Evolutionary conservation across 2,329 filamentous ascomycete species (phyloP).

Genomic region (Alternaria conjuncta): DNA sequence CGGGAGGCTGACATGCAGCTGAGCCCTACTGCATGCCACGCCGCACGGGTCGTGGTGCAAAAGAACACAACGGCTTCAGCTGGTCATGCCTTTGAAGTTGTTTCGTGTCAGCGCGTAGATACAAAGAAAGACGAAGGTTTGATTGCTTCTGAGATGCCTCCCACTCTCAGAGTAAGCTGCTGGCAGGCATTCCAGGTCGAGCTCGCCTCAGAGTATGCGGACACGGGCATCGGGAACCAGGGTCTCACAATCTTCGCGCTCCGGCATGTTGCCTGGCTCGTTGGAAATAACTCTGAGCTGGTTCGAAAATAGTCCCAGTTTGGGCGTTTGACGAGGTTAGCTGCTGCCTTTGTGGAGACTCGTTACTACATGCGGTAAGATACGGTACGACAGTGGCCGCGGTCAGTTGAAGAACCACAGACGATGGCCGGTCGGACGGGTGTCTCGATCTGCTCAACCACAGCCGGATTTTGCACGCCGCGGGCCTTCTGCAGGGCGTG

Average conservation of each 20-base stretch:
- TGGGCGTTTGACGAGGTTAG: slow-evolving; percentile 1
- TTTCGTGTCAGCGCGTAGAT: slow-evolving; percentile 12
- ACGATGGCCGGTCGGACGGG: slow-evolving; percentile 8
- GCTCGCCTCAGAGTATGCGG: neutral
- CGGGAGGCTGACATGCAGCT: slow-evolving; percentile 31
- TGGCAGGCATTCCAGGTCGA: slow-evolving; percentile 6
- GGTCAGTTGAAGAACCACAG: slow-evolving; percentile 2
- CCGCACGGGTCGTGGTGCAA: slow-evolving; percentile 17
- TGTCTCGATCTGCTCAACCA: slow-evolving; percentile 7
- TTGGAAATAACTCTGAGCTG: neutral
- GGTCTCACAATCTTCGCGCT: neutral
- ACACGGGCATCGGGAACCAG: neutral
- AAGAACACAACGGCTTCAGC: slow-evolving; percentile 15
- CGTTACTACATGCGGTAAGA: neutral
- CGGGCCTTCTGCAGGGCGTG: slow-evolving; percentile 5
- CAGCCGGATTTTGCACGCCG: slow-evolving; percentile 5
- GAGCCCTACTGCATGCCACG: slow-evolving; percentile 21
- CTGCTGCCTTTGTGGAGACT: neutral
- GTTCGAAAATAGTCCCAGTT: neutral
- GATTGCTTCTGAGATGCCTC: slow-evolving; percentile 16
- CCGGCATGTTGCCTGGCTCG: neutral
- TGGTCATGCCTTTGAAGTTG: slow-evolving; percentile 11
- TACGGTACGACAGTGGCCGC: slow-evolving; percentile 8
- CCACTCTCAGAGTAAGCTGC: neutral
- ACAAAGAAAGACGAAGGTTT: neutral